Conservation (phyloP, 1,139 yeast genomes). For the Pichia sp. region DNA sequence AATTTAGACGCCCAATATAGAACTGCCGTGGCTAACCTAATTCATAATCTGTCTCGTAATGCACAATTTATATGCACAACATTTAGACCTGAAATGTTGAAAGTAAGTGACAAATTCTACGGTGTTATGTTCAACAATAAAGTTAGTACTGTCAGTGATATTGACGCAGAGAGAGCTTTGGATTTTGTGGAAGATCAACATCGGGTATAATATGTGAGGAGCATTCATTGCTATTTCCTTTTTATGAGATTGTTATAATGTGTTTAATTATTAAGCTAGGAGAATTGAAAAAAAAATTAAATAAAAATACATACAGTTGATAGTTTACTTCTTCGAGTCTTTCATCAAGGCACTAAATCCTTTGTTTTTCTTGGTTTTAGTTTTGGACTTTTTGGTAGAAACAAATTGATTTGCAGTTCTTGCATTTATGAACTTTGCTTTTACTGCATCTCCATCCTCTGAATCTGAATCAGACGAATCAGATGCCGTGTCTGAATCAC, state of each 20-base stretch:
- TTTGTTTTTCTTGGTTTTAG: constrained; percentile 35
- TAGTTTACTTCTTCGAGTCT: constrained; percentile 39
- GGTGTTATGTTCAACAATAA: constrained; percentile 85
- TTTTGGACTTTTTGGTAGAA: constrained; percentile 30
- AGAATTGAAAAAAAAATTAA: not conserved
- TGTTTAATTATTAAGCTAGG: not conserved
- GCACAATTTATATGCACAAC: constrained; percentile 97
- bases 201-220: constrained; percentile 13
- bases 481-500: constrained; percentile 14
- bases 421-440: constrained; percentile 34
- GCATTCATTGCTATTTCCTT: not conserved
- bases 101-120: constrained; percentile 79
- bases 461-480: constrained; percentile 10
- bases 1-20: constrained; percentile 91
- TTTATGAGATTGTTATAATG: too few relatives aligned
- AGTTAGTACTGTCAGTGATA: constrained; percentile 73
- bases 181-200: constrained; percentile 70
- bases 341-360: constrained; percentile 53
- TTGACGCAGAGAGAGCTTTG: constrained; percentile 69
- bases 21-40: constrained; percentile 77
- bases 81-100: constrained; percentile 87
- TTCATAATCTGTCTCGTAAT: constrained; percentile 54
- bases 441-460: constrained; percentile 18
- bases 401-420: constrained; percentile 39
- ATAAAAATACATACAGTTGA: not conserved